Percentiles rank a stretch among this genome's conserved stretches.
These are phyloP conservation scores for Quillaja saponaria DNA, from an alignment of 306 rosid species.

Conservation along the genomic window DNA sequence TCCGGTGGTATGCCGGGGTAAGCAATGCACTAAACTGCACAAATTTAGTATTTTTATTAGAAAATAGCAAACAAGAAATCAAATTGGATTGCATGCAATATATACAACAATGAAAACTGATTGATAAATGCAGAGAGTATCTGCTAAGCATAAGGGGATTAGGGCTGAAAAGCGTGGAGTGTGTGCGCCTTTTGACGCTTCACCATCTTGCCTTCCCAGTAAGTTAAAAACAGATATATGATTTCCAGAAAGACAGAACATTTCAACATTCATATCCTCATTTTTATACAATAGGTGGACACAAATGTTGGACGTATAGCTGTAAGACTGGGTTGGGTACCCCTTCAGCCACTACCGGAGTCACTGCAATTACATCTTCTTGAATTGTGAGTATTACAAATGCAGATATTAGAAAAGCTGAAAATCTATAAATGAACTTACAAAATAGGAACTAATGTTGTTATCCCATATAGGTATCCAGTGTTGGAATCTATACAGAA, in stretches of 20 bases:
- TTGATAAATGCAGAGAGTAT: conserved; percentile 71
- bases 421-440: conserved; percentile 19
- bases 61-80: background rate
- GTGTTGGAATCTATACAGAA: conserved; percentile 93
- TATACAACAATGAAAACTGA: conserved; percentile 13
- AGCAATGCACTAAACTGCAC: conserved; percentile 12
- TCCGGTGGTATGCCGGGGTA: conserved; percentile 14
- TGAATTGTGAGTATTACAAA: conserved; percentile 71
- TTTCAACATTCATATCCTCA: conserved; percentile 18
- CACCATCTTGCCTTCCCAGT: conserved; percentile 99
- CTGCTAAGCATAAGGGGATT: conserved; percentile 87
- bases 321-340: conserved; percentile 99
- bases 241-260: conserved; percentile 27
- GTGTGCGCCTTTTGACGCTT: conserved; percentile 95
- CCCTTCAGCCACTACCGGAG: conserved; percentile 99
- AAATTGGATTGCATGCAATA: conserved; percentile 6
- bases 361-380: conserved; percentile 97
- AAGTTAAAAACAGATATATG: conserved; percentile 44
- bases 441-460: conserved; percentile 35
- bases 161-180: conserved; percentile 98
- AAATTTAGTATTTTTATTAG: background rate
- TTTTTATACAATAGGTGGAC: conserved; percentile 71
- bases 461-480: conserved; percentile 74
- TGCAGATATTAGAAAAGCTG: conserved; percentile 14
- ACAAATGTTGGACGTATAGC: conserved; percentile 99